phyloP scores from a whole-genome alignment of 352 stramenopile genomes.

The Phytophthora tentaculata region DNA sequence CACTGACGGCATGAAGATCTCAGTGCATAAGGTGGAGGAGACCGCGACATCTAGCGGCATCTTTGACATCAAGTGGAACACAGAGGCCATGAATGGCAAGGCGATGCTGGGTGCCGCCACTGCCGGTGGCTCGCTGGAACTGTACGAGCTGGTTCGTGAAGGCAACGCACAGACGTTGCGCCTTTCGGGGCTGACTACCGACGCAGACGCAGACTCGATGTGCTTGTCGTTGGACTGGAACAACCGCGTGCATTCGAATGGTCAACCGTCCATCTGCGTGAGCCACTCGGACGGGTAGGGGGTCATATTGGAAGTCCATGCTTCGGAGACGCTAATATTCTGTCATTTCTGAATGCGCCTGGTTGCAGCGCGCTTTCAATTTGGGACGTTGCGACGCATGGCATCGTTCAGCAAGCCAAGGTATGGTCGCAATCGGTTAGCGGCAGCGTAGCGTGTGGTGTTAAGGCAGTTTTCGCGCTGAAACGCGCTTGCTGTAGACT shows the following conservation, averaged over 20 bases:
- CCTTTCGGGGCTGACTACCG: conserved; percentile 43
- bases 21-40: conserved; percentile 54
- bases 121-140: conserved; percentile 65
- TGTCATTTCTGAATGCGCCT: not conserved
- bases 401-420: conserved; percentile 48
- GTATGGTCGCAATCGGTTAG: conserved; percentile 33
- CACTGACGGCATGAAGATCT: conserved; percentile 29
- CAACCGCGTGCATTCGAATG: conserved; percentile 58
- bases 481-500: conserved; percentile 6
- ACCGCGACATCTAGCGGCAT: conserved; percentile 64
- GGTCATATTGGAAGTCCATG: no score
- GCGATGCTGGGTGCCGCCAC: conserved; percentile 70
- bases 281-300: conserved; percentile 87
- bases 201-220: conserved; percentile 59
- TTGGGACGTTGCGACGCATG: conserved; percentile 48
- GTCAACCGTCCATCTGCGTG: conserved; percentile 70
- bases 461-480: conserved; percentile 6
- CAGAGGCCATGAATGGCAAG: conserved; percentile 52
- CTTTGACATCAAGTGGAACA: conserved; percentile 88
- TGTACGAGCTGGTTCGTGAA: conserved; percentile 51
- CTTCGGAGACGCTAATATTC: conserved; percentile 21
- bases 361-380: conserved; percentile 53
- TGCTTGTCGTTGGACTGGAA: conserved; percentile 88
- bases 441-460: not conserved
- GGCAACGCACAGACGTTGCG: conserved; percentile 26